phyloP scores from a whole-genome alignment of 2,329 filamentous ascomycete species.

The Colletotrichum tabaci region DNA sequence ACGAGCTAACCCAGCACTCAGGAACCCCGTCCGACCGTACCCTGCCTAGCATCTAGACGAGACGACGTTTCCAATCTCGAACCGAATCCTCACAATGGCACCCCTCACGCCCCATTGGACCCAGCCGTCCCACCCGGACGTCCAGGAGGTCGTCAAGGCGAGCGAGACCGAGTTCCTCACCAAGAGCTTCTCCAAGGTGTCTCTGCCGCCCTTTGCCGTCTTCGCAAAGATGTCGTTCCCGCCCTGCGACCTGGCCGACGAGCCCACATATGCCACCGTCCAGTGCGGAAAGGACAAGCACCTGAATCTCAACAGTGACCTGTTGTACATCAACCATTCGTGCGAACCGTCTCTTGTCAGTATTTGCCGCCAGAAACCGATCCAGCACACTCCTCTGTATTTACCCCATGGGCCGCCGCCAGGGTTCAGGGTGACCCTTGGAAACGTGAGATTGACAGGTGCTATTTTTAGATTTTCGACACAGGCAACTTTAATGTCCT shows the following conservation, averaged over 20 bases:
- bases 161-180: conserved; percentile 70
- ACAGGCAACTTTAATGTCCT: conserved; percentile 70
- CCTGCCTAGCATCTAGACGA: conserved; percentile 17
- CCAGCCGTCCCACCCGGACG: conserved; percentile 72
- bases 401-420: background rate
- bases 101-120: conserved; percentile 72
- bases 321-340: conserved; percentile 78
- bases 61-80: conserved; percentile 11
- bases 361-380: conserved; percentile 43
- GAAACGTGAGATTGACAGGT: conserved; percentile 31
- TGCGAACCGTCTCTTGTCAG: conserved; percentile 76
- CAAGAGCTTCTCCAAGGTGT: conserved; percentile 70
- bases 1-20: conserved; percentile 22
- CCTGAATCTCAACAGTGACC: conserved; percentile 75
- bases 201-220: conserved; percentile 73
- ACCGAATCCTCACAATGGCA: conserved; percentile 59
- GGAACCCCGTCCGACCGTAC: conserved; percentile 27
- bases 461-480: conserved; percentile 69
- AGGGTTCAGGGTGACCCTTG: conserved; percentile 20
- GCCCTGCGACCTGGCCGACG: conserved; percentile 68
- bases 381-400: background rate
- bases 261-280: conserved; percentile 75
- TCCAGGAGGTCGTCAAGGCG: conserved; percentile 69
- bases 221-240: conserved; percentile 78
- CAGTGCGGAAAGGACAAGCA: conserved; percentile 71